Base-by-base conservation (phyloP, 2,329 filamentous ascomycete species). In the Fusarium caatingaense region DNA sequence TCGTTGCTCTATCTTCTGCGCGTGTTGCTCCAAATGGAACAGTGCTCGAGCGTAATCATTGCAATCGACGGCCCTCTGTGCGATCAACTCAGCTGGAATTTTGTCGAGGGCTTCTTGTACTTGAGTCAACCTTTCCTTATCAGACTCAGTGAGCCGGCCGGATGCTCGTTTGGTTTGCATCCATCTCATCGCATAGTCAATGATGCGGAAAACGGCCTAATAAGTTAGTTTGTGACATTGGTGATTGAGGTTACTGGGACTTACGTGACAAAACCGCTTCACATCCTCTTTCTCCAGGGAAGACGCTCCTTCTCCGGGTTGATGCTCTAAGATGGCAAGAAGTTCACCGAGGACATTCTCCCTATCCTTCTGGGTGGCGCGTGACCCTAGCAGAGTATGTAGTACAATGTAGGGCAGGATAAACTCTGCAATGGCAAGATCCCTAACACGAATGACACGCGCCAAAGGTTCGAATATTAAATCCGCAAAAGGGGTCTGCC, bases 1-100 rank as follows among this genome's bases (percentile, higher is more conserved):
- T n/a, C 79, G 75, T 27, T 82, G 80, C 30, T 84, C 81, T 57
- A 84, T 78, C 64, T 85, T 82, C 57, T 84, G 83, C 60, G 94
- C 94, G 77, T 97, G 92, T 73, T 97, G 93, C 79, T 99, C 96
- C 83, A 97, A 92, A 76, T 98, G 93, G 76, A 97, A 98, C 20
- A 99, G 83, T 2, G 97, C 96, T 53, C 96, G 89, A 10, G 96
- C 91, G 77, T 95, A 98, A 11, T 97, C 96, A 64, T 93, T 93
- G 80, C 95, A 98, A 76, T 98, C 93, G n/a, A 97, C 89, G 12
- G 96, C 94, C 71, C 95, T 89, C 69, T 89, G 88, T 9, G 96
- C 94, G 21, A 89, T 84, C 21, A 98, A 80, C 51, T 97, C 87
- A 0, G 87, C 85, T 58, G 97, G 92, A 6, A 98, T 92, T 12